These are phyloP conservation scores for Torulaspora microellipsoides DNA, from an alignment of 805 yeast species.

Conservation along the genomic window DNA sequence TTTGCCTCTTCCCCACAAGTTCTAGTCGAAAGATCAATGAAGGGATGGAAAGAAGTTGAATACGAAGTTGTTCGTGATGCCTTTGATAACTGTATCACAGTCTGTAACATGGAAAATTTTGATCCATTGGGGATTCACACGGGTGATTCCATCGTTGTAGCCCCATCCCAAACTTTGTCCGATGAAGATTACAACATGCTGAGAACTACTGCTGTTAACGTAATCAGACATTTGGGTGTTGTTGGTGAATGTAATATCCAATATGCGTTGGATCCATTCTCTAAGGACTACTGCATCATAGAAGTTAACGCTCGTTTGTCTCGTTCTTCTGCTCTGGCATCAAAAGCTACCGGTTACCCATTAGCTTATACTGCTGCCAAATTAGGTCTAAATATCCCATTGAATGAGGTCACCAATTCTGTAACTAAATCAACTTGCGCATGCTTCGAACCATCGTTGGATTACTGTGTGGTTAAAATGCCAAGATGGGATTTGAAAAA, in stretches of 20 bases:
- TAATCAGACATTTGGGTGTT: slow-evolving; percentile 94
- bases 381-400: slow-evolving; percentile 86
- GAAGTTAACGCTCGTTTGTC: slow-evolving; percentile 98
- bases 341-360: slow-evolving; percentile 98
- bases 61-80: slow-evolving; percentile 98
- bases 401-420: slow-evolving; percentile 86
- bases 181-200: slow-evolving; percentile 98
- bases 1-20: slow-evolving; percentile 96
- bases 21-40: slow-evolving; percentile 91
- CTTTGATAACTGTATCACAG: slow-evolving; percentile 95
- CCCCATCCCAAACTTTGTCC: slow-evolving; percentile 95
- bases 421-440: slow-evolving; percentile 94
- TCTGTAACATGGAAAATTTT: slow-evolving; percentile 98
- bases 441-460: slow-evolving; percentile 95
- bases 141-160: slow-evolving; percentile 98
- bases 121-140: slow-evolving; percentile 98
- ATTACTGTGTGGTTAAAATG: slow-evolving; percentile 93
- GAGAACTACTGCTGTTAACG: slow-evolving; percentile 95
- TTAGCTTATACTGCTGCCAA: slow-evolving; percentile 98
- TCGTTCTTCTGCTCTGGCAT: slow-evolving; percentile 97
- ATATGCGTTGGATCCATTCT: slow-evolving; percentile 89
- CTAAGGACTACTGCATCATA: slow-evolving; percentile 92
- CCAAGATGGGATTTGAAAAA: slow-evolving; percentile 99
- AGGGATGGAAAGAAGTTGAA: slow-evolving; percentile 99
- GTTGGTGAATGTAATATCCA: slow-evolving; percentile 99